phyloP scores from a whole-genome alignment of 352 stramenopile genomes.

The Globisporangium barbulae region DNA sequence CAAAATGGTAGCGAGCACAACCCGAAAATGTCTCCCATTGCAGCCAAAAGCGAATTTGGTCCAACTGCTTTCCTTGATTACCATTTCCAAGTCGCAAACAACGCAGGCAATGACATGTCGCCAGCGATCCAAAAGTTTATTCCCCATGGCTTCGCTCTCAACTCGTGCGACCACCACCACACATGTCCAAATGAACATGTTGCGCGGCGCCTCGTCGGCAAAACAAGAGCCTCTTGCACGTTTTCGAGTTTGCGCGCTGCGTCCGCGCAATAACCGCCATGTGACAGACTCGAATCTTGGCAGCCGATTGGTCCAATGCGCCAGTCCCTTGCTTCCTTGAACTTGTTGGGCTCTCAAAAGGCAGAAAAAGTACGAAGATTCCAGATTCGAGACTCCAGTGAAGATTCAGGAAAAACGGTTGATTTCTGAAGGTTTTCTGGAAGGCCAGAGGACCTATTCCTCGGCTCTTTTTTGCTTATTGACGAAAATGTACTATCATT shows the following conservation, averaged over 20 bases:
- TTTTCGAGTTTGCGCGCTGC: not conserved
- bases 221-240: too few relatives aligned
- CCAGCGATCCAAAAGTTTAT: not conserved
- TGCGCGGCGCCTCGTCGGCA: too few relatives aligned
- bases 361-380: not conserved
- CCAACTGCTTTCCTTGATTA: not conserved
- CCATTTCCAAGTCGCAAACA: not conserved
- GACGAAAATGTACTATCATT: not conserved
- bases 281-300: slow-evolving; percentile 1
- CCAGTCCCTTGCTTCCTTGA: not conserved
- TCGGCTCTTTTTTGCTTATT: not conserved
- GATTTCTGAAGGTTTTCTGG: not conserved
- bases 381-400: slow-evolving; percentile 1
- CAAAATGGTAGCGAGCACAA: too few relatives aligned
- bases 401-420: not conserved
- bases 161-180: too few relatives aligned
- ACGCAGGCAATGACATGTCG: not conserved
- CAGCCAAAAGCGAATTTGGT: not conserved
- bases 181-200: too few relatives aligned
- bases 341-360: not conserved
- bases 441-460: not conserved
- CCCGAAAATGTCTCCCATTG: not conserved
- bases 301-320: not conserved
- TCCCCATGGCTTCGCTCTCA: not conserved
- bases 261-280: not conserved